Base-by-base conservation (phyloP, 768 basidiomycete genomes). In the Cytidiella melzeri region DNA sequence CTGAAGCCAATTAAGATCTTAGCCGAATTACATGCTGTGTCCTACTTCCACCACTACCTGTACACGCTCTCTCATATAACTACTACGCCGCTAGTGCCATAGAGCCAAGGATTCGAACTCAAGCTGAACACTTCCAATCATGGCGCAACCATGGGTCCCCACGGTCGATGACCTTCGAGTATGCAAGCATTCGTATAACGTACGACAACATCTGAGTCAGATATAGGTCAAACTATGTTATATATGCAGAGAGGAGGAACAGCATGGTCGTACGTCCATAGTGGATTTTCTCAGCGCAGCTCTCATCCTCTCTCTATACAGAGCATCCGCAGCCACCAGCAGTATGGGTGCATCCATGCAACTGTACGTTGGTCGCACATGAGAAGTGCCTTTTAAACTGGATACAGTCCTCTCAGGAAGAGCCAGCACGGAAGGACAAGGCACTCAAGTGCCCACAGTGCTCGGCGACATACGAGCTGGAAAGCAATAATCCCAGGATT, bases 381-480 rank as follows among this genome's bases (percentile, higher is more conserved):
- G 85, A 90, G 61, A 68, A 78, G 0, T 91, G 88, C 66, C 76
- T 91, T 13, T 73, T 89, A 26, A 77, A 81, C 54, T 91, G 88
- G 88, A 87, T 91, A 34, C 76, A 81, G 52, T 73, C 83, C 15
- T 77, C 86, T 3, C 83, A 90, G 56, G 70, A 74, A 20, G 80
- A 70, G 41, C 49, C 73, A 5, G 65, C 71, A 9, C 76, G 81
- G 7, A 73, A 77, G 24, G 66, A 57, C 18, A 84, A 85, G 59
- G 84, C 86, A 0, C 73, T 88, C 52, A 86, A 87, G 59, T 91
- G 88, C 57, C 87, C 88, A 0, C 88, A 91, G 53, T 91, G 88
- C 53, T 73, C 81, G 10, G 69, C 81, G 0, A 57, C 60, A 28
- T 90, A 88, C 60, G 78, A 84, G 61, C 61, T 89, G 43, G 76